Percentiles rank a stretch among this genome's conserved stretches.
These are phyloP conservation scores for Penicillium sp. DNA, from an alignment of 2,329 filamentous ascomycete genomes.

Conservation along the genomic window DNA sequence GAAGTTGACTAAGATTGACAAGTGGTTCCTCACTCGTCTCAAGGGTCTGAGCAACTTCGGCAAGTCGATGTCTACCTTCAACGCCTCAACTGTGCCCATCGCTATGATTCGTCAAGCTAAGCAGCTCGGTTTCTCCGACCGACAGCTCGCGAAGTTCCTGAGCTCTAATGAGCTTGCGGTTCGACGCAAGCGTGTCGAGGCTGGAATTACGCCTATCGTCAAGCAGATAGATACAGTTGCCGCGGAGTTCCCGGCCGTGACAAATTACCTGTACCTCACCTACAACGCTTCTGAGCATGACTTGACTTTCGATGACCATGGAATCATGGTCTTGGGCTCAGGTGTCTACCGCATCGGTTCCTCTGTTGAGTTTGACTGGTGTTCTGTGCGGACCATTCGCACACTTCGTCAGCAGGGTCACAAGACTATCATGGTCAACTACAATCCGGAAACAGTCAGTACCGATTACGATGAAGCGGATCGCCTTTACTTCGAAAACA, in stretches of 20 bases:
- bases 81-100: conserved; percentile 58
- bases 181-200: conserved; percentile 74
- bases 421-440: conserved; percentile 97
- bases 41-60: conserved; percentile 87
- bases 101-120: conserved; percentile 76
- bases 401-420: conserved; percentile 76
- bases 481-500: conserved; percentile 91
- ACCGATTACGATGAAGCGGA: conserved; percentile 96
- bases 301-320: conserved; percentile 76
- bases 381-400: conserved; percentile 87
- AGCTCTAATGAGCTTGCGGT: conserved; percentile 90
- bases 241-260: conserved; percentile 88
- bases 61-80: conserved; percentile 66
- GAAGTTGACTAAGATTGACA: conserved; percentile 97
- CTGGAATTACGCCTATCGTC: conserved; percentile 78
- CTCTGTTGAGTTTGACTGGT: conserved; percentile 99
- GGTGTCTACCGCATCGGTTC: conserved; percentile 97
- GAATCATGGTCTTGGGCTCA: conserved; percentile 92
- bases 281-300: conserved; percentile 90
- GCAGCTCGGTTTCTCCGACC: conserved; percentile 88
- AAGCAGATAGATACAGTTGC: conserved; percentile 99
- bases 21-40: conserved; percentile 92
- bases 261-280: conserved; percentile 94
- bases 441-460: conserved; percentile 81
- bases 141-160: conserved; percentile 90